Evolutionary conservation across 139 green algal genomes (phyloP).

Genomic region (Medakamo hakoo): DNA sequence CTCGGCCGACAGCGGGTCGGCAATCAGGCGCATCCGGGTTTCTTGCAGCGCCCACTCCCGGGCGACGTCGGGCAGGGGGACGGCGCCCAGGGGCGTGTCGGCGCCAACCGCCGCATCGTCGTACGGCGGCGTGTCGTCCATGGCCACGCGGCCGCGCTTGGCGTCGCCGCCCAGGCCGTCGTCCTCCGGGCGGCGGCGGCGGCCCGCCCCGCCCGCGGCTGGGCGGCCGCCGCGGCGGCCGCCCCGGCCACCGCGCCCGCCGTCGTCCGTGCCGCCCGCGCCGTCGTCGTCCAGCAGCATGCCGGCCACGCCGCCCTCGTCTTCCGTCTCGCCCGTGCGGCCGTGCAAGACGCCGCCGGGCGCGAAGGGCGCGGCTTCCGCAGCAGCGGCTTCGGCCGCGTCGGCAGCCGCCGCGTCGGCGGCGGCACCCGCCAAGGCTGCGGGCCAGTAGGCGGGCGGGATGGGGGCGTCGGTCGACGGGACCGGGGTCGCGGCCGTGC

Average conservation of each 20-base stretch:
- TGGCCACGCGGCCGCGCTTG: neutral
- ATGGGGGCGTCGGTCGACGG: neutral
- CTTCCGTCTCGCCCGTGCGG: no score
- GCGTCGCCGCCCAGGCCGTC: no score
- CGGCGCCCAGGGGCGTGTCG: neutral
- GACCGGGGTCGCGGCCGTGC: no score
- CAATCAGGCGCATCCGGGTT: constrained; percentile 32
- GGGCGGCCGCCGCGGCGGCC: no score
- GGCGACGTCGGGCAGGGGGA: neutral
- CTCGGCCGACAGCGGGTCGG: constrained; percentile 33
- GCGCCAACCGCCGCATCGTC: no score
- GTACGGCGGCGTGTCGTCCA: no score
- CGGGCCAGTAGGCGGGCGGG: neutral
- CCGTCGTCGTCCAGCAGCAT: neutral
- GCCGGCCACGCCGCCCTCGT: no score
- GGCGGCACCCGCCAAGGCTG: neutral
- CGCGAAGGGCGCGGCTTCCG: no score
- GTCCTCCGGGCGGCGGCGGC: neutral
- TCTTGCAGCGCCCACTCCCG: constrained; percentile 43
- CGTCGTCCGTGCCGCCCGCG: neutral
- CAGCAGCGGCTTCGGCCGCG: neutral
- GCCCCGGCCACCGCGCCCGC: neutral
- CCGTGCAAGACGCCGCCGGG: neutral
- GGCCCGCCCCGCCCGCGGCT: neutral
- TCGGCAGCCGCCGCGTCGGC: neutral